Percentiles rank a stretch among this genome's conserved stretches.
Conservation (phyloP, 129 eudicot species). For the Flaveria ramosissima region DNA sequence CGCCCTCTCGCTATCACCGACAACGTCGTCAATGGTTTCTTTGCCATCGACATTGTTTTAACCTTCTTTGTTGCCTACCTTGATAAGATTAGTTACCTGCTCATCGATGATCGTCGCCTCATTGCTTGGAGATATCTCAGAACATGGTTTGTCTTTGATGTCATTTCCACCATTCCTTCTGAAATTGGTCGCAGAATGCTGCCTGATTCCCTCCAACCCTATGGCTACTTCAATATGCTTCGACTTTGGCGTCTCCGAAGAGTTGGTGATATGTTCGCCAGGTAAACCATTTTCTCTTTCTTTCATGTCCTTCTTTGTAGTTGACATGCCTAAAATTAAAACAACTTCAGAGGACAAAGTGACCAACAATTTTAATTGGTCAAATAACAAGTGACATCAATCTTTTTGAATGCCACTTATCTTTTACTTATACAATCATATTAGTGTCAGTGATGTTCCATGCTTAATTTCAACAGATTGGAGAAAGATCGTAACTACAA, state of each 20-base stretch:
- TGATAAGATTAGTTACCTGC: slow-evolving; percentile 41
- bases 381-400: not conserved
- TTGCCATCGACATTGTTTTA: slow-evolving; percentile 44
- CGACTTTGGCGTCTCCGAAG: slow-evolving; percentile 84
- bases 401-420: not conserved
- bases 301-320: not conserved
- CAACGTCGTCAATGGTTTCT: slow-evolving; percentile 47
- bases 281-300: slow-evolving; percentile 32
- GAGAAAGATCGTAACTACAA: slow-evolving; percentile 66
- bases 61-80: slow-evolving; percentile 58
- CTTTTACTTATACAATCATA: not conserved
- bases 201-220: slow-evolving; percentile 44
- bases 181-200: slow-evolving; percentile 54
- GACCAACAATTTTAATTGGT: not conserved
- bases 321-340: not conserved
- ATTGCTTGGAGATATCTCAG: slow-evolving; percentile 63
- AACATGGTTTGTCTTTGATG: slow-evolving; percentile 61
- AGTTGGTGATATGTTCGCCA: slow-evolving; percentile 66
- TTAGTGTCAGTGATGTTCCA: not conserved
- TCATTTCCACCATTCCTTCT: slow-evolving; percentile 67
- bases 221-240: slow-evolving; percentile 71
- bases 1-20: slow-evolving; percentile 40
- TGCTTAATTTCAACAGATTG: slow-evolving; percentile 40
- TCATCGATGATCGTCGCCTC: slow-evolving; percentile 42
- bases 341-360: too few species aligned